Conservation (phyloP, 768 basidiomycete species). For the Phanerochaete carnosa region DNA sequence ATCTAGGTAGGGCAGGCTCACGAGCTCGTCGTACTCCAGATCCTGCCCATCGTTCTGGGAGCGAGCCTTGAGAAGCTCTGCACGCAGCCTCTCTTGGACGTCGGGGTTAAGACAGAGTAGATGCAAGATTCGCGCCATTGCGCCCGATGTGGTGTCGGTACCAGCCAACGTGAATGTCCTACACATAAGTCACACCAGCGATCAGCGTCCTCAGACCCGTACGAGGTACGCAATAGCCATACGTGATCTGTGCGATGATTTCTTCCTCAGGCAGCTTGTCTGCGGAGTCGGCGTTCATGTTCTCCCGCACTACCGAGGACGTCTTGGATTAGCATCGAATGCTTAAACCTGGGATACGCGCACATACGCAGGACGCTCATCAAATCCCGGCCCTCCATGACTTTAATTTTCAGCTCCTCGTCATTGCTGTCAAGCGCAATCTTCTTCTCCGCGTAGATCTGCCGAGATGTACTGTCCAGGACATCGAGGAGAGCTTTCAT, state of each 20-base stretch:
- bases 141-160: slow-evolving; percentile 27
- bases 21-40: slow-evolving; percentile 22
- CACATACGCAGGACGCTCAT: slow-evolving; percentile 26
- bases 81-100: slow-evolving; percentile 24
- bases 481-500: slow-evolving; percentile 13
- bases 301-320: slow-evolving; percentile 21
- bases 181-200: background rate
- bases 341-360: background rate
- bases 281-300: slow-evolving; percentile 16
- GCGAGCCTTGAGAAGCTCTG: slow-evolving; percentile 20
- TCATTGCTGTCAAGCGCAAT: slow-evolving; percentile 14
- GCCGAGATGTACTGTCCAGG: slow-evolving; percentile 12
- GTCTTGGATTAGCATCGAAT: background rate
- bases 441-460: slow-evolving; percentile 19
- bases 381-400: slow-evolving; percentile 27
- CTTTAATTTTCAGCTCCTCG: slow-evolving; percentile 12
- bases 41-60: slow-evolving; percentile 6
- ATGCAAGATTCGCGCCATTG: slow-evolving; percentile 25
- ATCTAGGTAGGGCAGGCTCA: slow-evolving; percentile 25
- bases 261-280: slow-evolving; percentile 25
- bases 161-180: slow-evolving; percentile 23
- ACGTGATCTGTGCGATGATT: slow-evolving; percentile 25
- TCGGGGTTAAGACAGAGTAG: slow-evolving; percentile 22
- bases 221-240: background rate
- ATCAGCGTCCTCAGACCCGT: too few species aligned